These are phyloP conservation scores for Rhodotorula sp. DNA, from an alignment of 1,284 basidiomycete genomes.

Conservation along the genomic window DNA sequence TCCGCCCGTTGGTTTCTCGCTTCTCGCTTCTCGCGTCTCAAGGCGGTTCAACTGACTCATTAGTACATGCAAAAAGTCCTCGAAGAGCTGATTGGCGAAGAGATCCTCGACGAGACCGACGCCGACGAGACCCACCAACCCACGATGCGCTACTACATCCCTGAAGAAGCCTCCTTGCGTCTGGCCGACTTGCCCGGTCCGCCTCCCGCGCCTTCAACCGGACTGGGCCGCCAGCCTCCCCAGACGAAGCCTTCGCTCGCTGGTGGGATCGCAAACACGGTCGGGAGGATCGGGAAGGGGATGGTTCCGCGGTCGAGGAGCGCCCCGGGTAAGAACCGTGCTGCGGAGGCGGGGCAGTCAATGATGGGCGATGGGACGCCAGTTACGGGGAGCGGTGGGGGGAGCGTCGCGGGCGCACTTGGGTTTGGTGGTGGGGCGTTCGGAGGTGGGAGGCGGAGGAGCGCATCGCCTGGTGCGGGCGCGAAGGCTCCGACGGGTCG, in stretches of 20 bases:
- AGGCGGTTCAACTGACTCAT: too few species aligned
- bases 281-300: slow-evolving; percentile 10
- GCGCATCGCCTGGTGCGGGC: neutral
- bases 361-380: neutral
- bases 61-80: slow-evolving; percentile 43
- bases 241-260: neutral
- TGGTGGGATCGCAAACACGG: slow-evolving; percentile 3
- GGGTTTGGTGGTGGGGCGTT: slow-evolving; percentile 3
- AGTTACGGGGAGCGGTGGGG: neutral
- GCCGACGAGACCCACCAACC: slow-evolving; percentile 4
- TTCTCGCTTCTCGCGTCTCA: too few species aligned
- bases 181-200: slow-evolving; percentile 13
- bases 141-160: slow-evolving; percentile 19
- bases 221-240: slow-evolving; percentile 5
- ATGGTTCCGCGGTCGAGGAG: slow-evolving; percentile 6
- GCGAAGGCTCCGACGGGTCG: too few species aligned
- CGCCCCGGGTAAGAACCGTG: slow-evolving; percentile 16
- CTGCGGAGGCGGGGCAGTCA: neutral
- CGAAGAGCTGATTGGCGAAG: slow-evolving; percentile 72
- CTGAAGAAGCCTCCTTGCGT: slow-evolving; percentile 5
- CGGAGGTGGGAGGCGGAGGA: slow-evolving; percentile 7
- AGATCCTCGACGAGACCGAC: slow-evolving; percentile 72
- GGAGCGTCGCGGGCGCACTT: neutral
- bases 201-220: slow-evolving; percentile 12
- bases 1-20: too few species aligned